Conservation (phyloP, 2,329 filamentous ascomycete genomes). For the Trichoderma brevicompactum region DNA sequence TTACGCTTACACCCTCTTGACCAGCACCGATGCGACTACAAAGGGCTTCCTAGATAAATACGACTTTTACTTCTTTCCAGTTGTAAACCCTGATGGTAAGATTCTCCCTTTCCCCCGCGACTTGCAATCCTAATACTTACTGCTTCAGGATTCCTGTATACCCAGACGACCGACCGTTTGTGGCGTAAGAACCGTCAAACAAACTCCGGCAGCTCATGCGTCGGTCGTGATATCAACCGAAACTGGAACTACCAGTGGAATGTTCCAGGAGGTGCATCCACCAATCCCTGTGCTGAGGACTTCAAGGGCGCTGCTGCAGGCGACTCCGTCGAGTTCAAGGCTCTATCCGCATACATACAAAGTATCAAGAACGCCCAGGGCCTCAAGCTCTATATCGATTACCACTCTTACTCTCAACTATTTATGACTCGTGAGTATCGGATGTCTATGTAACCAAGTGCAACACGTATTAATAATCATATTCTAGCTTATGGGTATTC, state of each 20-base stretch:
- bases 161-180: conserved; percentile 59
- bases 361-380: conserved; percentile 47
- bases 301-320: conserved; percentile 51
- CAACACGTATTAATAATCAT: conserved; percentile 40
- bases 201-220: conserved; percentile 46
- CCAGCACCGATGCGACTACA: conserved; percentile 45
- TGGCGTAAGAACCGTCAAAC: conserved; percentile 65
- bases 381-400: conserved; percentile 66
- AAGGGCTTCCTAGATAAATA: conserved; percentile 60
- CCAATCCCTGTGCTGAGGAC: conserved; percentile 55
- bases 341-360: conserved; percentile 47
- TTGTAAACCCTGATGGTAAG: conserved; percentile 65
- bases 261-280: conserved; percentile 54
- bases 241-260: conserved; percentile 64
- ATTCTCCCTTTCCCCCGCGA: background rate
- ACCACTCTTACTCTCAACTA: conserved; percentile 66
- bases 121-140: background rate
- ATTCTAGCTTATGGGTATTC: conserved; percentile 64
- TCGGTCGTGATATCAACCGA: conserved; percentile 62
- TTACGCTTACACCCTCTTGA: conserved; percentile 55
- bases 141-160: conserved; percentile 60
- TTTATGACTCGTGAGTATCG: conserved; percentile 64
- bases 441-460: conserved; percentile 40
- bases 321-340: conserved; percentile 57
- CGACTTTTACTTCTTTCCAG: conserved; percentile 68